These are phyloP conservation scores for Theobroma grandiflorum DNA, from an alignment of 441 rosid species.

Conservation along the genomic window DNA sequence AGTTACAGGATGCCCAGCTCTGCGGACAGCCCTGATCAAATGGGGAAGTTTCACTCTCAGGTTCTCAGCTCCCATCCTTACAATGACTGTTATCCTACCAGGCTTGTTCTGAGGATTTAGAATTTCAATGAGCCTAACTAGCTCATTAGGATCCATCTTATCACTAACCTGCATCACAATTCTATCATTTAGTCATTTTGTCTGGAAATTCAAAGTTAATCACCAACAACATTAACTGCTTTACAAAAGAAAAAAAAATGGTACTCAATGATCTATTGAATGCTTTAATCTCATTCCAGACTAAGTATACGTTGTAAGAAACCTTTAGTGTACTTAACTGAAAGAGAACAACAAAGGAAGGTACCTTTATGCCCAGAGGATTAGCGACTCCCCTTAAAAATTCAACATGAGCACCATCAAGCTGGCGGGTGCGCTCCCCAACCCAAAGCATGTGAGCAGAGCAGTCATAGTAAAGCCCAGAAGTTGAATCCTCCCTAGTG, in stretches of 20 bases:
- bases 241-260: not conserved
- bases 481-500: constrained; percentile 86
- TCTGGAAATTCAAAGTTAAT: constrained; percentile 39
- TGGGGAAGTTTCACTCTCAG: constrained; percentile 52
- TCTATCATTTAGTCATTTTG: constrained; percentile 36
- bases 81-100: constrained; percentile 48
- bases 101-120: constrained; percentile 47
- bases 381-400: constrained; percentile 90
- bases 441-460: constrained; percentile 95
- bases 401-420: constrained; percentile 94
- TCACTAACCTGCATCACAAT: constrained; percentile 54
- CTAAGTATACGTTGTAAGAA: not conserved
- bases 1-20: constrained; percentile 49
- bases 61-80: constrained; percentile 53
- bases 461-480: constrained; percentile 92
- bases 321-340: not conserved
- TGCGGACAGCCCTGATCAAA: constrained; percentile 48
- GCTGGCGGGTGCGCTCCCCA: constrained; percentile 93
- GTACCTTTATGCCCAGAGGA: constrained; percentile 93
- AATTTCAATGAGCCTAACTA: constrained; percentile 48
- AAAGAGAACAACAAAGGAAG: not conserved
- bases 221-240: constrained; percentile 21
- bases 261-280: not conserved
- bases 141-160: constrained; percentile 74
- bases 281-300: not conserved